phyloP scores from a whole-genome alignment of 2,329 filamentous ascomycete species.

The Trichoderma sp. region DNA sequence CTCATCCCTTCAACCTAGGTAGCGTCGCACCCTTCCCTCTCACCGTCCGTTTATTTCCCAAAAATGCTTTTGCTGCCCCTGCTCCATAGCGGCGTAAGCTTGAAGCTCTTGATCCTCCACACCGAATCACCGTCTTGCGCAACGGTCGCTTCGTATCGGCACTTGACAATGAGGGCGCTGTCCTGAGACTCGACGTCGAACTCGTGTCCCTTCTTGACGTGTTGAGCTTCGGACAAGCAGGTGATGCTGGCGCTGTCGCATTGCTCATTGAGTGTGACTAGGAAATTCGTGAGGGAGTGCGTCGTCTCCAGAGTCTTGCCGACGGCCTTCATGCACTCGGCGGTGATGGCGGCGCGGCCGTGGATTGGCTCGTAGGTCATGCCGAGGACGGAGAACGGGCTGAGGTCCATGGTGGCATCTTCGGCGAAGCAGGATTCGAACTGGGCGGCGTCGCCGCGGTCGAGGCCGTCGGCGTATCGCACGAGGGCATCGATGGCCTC shows the following conservation, averaged over 20 bases:
- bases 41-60: not conserved
- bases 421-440: constrained; percentile 4
- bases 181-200: not conserved
- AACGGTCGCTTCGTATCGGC: not conserved
- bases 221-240: constrained; percentile 10
- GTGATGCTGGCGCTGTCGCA: not conserved
- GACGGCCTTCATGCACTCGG: constrained; percentile 2
- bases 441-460: not conserved
- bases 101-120: constrained; percentile 3
- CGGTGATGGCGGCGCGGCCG: not conserved
- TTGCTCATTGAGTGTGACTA: not conserved
- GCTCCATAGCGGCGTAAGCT: constrained; percentile 12
- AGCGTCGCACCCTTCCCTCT: no score
- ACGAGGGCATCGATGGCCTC: constrained; percentile 5
- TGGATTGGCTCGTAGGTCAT: not conserved
- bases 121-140: not conserved
- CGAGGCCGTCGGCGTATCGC: constrained; percentile 5
- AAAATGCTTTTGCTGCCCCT: not conserved
- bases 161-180: not conserved
- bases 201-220: constrained; percentile 1
- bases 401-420: constrained; percentile 1
- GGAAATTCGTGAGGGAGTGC: constrained; percentile 6
- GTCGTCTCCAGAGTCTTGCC: not conserved
- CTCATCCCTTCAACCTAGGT: no score
- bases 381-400: not conserved